A percentile compares a stretch with the other conserved stretches of the same genome.
phyloP scores from a whole-genome alignment of 306 rosid species.

The Parietaria judaica region DNA sequence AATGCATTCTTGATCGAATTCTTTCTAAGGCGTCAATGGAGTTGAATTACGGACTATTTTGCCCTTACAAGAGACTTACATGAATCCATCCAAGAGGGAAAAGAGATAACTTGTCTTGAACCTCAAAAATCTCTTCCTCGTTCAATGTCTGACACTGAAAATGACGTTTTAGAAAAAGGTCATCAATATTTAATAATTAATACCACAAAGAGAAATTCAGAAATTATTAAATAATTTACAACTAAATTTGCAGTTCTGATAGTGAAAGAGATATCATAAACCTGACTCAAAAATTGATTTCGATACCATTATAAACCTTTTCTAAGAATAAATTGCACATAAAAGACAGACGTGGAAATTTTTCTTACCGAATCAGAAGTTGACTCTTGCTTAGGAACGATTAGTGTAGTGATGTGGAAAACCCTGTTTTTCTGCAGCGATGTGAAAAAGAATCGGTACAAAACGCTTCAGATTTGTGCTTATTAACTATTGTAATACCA shows the following conservation, averaged over 20 bases:
- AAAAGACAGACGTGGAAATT: constrained; percentile 4
- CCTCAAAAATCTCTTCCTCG: constrained; percentile 98
- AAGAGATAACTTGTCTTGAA: constrained; percentile 89
- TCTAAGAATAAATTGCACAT: neutral
- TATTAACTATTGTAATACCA: constrained; percentile 8
- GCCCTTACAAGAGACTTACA: constrained; percentile 47
- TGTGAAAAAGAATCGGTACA: constrained; percentile 18
- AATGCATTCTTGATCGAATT: too few relatives aligned
- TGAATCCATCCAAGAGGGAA: constrained; percentile 98
- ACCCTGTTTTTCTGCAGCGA: constrained; percentile 88
- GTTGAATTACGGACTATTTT: neutral
- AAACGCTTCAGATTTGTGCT: constrained; percentile 24
- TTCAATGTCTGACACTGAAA: constrained; percentile 90
- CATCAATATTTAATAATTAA: neutral
- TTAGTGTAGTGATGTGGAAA: constrained; percentile 84
- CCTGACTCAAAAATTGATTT: neutral
- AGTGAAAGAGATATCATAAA: neutral
- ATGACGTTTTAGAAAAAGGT: neutral
- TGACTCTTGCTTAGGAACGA: constrained; percentile 95
- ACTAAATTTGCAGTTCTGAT: neutral
- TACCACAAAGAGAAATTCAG: neutral
- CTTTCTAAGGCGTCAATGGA: too few relatives aligned
- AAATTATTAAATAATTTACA: neutral
- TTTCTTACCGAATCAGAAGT: constrained; percentile 90
- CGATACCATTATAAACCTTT: neutral